phyloP scores from a whole-genome alignment of 2,329 filamentous ascomycete genomes.

The Colletotrichum spaethianum region DNA sequence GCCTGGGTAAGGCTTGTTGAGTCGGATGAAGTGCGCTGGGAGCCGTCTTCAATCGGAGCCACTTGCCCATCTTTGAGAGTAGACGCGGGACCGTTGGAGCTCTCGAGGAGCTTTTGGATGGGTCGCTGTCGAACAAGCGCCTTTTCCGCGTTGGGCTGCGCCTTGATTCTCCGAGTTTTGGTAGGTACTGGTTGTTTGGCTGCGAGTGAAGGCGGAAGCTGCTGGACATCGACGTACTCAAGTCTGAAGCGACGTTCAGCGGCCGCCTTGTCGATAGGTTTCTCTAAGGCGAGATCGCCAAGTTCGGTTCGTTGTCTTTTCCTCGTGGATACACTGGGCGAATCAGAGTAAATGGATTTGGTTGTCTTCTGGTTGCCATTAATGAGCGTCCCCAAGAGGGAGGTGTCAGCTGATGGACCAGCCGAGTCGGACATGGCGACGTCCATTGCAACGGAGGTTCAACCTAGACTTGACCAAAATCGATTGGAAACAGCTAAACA shows the following conservation, averaged over 20 bases:
- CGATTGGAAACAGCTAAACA: too few relatives aligned
- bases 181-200: constrained; percentile 77
- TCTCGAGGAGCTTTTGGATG: constrained; percentile 55
- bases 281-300: not conserved
- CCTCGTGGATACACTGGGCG: constrained; percentile 30
- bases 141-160: constrained; percentile 60
- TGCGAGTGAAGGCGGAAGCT: constrained; percentile 82
- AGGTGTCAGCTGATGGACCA: constrained; percentile 42
- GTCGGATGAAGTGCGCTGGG: not conserved
- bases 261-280: constrained; percentile 18
- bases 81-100: constrained; percentile 4
- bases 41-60: not conserved
- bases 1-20: constrained; percentile 52
- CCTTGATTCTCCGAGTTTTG: constrained; percentile 51
- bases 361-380: constrained; percentile 58
- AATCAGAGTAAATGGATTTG: constrained; percentile 55
- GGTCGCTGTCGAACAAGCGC: constrained; percentile 56
- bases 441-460: constrained; percentile 43
- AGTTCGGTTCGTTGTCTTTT: constrained; percentile 55
- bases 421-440: constrained; percentile 47
- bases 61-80: not conserved
- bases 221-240: constrained; percentile 85
- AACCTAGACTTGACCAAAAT: not conserved
- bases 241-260: constrained; percentile 69
- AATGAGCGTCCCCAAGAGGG: constrained; percentile 55